Percentiles rank a stretch among this genome's conserved stretches.
Conservation (phyloP, 2,329 filamentous ascomycete genomes). For the Lasiodiplodia gonubiensis region DNA sequence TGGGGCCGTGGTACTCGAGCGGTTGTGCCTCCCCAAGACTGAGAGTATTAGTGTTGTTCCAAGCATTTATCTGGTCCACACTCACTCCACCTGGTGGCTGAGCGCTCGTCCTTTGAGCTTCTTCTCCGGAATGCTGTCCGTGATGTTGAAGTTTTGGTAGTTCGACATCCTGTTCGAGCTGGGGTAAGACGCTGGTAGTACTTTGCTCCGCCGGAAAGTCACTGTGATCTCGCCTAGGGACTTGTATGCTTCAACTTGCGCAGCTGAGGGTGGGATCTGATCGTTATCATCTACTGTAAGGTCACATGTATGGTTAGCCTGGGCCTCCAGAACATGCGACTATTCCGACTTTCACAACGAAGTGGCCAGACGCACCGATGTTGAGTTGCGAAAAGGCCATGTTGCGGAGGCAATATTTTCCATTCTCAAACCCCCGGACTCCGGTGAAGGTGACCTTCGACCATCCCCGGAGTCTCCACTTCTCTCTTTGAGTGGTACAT, state of each 20-base stretch:
- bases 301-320: too few species aligned
- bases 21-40: neutral
- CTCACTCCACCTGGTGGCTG: conserved; percentile 33
- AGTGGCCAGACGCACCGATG: neutral
- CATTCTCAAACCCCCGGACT: neutral
- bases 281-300: neutral
- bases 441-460: neutral
- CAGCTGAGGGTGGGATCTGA: neutral
- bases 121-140: conserved; percentile 34
- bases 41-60: neutral
- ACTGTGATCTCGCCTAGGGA: neutral
- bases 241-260: neutral
- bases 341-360: neutral
- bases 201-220: neutral
- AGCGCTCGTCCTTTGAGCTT: conserved; percentile 35
- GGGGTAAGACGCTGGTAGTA: neutral
- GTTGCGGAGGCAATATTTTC: neutral
- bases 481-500: too few species aligned
- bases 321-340: neutral
- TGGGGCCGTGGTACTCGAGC: neutral
- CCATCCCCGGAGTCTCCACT: neutral
- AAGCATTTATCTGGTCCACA: neutral
- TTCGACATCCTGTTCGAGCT: neutral
- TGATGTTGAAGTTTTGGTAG: neutral
- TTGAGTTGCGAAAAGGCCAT: neutral